Evolutionary conservation across 257 asterid genomes (phyloP).

Genomic region (Solanum microdontum): DNA sequence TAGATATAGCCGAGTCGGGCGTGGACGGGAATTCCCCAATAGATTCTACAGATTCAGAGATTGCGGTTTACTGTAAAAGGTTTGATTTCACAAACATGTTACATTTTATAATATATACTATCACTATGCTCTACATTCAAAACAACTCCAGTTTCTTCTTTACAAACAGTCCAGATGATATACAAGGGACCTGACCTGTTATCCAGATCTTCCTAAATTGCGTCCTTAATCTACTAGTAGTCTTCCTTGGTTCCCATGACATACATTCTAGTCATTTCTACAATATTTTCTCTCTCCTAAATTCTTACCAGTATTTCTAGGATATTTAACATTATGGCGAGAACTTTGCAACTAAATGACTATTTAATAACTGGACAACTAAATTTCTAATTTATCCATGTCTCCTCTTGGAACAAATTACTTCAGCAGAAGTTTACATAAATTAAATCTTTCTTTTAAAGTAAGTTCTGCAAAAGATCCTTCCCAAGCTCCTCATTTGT

Average conservation of each 20-base stretch:
- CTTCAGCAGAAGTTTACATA: neutral
- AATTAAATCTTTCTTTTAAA: neutral
- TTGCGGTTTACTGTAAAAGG: neutral
- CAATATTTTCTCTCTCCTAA: neutral
- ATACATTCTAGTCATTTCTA: neutral
- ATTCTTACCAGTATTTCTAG: neutral
- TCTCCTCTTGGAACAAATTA: neutral
- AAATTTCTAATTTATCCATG: neutral
- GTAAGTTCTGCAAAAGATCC: neutral
- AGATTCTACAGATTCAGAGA: neutral
- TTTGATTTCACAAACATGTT: neutral
- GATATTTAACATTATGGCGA: neutral
- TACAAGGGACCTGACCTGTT: neutral
- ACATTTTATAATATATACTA: neutral
- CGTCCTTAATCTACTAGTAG: neutral
- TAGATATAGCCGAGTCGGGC: neutral
- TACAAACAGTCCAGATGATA: neutral
- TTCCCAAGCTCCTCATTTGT: neutral
- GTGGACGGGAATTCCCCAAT: neutral
- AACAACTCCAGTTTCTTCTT: neutral
- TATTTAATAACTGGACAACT: neutral
- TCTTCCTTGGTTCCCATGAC: neutral
- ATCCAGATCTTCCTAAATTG: neutral
- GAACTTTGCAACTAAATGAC: neutral
- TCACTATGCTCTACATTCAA: neutral